Percentiles rank a stretch among this genome's conserved stretches.
Evolutionary conservation across 1,284 basidiomycete genomes (phyloP).

Genomic region (Ganoderma lingzhi): DNA sequence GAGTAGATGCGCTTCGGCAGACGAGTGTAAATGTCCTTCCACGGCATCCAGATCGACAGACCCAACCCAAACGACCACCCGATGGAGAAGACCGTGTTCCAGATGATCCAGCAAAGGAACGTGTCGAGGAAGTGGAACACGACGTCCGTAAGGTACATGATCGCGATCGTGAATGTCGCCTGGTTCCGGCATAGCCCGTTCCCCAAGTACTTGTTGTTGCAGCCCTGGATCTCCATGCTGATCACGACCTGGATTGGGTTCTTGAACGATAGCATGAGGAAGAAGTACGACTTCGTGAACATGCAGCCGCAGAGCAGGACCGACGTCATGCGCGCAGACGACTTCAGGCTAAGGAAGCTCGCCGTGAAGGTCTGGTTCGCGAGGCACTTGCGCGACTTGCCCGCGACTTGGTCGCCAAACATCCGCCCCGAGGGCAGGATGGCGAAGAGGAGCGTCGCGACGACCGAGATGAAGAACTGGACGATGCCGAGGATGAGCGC

Average conservation of each 20-base stretch:
- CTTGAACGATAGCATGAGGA: slow-evolving; percentile 92
- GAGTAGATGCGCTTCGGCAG: slow-evolving; percentile 95
- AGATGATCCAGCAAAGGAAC: slow-evolving; percentile 97
- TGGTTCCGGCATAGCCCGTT: slow-evolving; percentile 86
- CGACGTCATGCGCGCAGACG: slow-evolving; percentile 73
- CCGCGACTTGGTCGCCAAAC: slow-evolving; percentile 95
- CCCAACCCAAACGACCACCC: slow-evolving; percentile 90
- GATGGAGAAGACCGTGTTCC: slow-evolving; percentile 95
- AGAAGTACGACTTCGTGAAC: slow-evolving; percentile 95
- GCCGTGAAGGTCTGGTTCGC: slow-evolving; percentile 97
- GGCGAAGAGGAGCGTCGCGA: slow-evolving; percentile 84
- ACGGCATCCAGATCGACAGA: slow-evolving; percentile 96
- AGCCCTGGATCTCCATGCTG: slow-evolving; percentile 91
- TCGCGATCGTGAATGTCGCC: slow-evolving; percentile 89
- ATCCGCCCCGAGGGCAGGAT: slow-evolving; percentile 92
- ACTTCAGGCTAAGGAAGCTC: slow-evolving; percentile 79
- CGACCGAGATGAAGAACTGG: slow-evolving; percentile 90
- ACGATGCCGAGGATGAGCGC: slow-evolving; percentile 91
- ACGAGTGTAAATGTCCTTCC: slow-evolving; percentile 94
- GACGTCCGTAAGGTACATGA: slow-evolving; percentile 98
- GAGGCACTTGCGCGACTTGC: slow-evolving; percentile 93
- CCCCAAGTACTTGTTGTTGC: slow-evolving; percentile 87
- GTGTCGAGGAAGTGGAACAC: slow-evolving; percentile 97
- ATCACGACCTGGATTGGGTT: slow-evolving; percentile 92
- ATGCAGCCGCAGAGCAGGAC: slow-evolving; percentile 90